phyloP scores from a whole-genome alignment of 2,329 filamentous ascomycete species.

The Pseudogymnoascus sp. region DNA sequence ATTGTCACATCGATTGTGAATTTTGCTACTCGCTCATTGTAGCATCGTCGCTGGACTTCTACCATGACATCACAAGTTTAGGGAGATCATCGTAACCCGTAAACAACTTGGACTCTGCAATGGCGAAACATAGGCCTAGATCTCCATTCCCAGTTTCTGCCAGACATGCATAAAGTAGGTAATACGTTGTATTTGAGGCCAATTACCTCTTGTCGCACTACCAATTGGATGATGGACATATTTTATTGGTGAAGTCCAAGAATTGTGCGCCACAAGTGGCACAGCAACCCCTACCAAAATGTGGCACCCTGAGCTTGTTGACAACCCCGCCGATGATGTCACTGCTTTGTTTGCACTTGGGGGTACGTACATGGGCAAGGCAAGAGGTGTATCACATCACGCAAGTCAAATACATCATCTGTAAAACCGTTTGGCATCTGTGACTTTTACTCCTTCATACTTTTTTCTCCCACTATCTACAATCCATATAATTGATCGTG shows the following conservation, averaged over 20 bases:
- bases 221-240: not conserved
- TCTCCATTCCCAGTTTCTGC: conserved; percentile 2
- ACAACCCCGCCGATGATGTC: conserved; percentile 6
- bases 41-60: not conserved
- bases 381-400: not conserved
- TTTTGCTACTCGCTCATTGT: not conserved
- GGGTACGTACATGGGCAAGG: not conserved
- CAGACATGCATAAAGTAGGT: not conserved
- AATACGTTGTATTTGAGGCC: not conserved
- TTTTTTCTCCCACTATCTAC: not conserved
- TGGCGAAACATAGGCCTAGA: not conserved
- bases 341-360: not conserved
- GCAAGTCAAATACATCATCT: conserved; percentile 6
- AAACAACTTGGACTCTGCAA: not conserved
- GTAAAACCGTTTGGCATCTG: not conserved
- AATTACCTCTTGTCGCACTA: not conserved
- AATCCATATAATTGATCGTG: not conserved
- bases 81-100: not conserved
- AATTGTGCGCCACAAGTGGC: not conserved
- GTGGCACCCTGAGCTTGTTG: conserved; percentile 1
- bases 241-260: not conserved
- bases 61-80: not conserved
- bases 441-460: conserved; percentile 3
- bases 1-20: not conserved
- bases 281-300: not conserved